Conservation (phyloP, 2,329 filamentous ascomycete genomes). For the Apiospora phragmitis region DNA sequence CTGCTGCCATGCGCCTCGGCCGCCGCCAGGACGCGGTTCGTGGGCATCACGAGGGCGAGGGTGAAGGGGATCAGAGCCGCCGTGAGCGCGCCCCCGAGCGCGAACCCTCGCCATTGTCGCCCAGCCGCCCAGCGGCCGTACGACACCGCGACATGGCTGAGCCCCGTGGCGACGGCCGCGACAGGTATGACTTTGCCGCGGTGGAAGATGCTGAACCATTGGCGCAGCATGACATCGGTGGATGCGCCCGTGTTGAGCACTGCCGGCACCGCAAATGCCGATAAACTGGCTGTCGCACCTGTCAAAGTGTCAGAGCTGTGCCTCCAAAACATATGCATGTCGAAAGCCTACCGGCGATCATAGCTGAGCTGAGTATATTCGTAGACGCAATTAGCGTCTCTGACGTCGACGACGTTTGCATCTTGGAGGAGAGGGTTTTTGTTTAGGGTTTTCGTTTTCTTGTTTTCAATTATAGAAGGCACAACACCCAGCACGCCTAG, state of each 20-base stretch:
- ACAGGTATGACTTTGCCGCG: slow-evolving; percentile 20
- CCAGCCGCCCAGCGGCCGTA: slow-evolving; percentile 19
- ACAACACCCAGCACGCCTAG: not conserved
- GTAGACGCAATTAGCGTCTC: slow-evolving; percentile 15
- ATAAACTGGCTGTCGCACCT: slow-evolving; percentile 22
- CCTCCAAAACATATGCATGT: not conserved
- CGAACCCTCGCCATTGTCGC: slow-evolving; percentile 26
- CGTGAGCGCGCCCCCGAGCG: slow-evolving; percentile 20
- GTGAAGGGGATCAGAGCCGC: slow-evolving; percentile 23
- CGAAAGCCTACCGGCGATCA: slow-evolving; percentile 13
- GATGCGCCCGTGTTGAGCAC: slow-evolving; percentile 21
- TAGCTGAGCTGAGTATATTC: slow-evolving; percentile 14
- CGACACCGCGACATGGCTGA: slow-evolving; percentile 22
- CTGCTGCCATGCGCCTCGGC: slow-evolving; percentile 16
- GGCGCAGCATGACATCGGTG: slow-evolving; percentile 22
- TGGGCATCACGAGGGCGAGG: slow-evolving; percentile 20
- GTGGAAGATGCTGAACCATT: slow-evolving; percentile 23
- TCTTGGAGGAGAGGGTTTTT: not conserved
- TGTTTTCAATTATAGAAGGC: not conserved
- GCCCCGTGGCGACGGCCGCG: slow-evolving; percentile 19
- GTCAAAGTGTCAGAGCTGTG: not conserved
- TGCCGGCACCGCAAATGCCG: slow-evolving; percentile 19
- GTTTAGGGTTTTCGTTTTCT: not conserved
- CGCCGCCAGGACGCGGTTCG: slow-evolving; percentile 20
- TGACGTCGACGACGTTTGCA: slow-evolving; percentile 6